Evolutionary conservation across 176 grass and related monocot genomes (phyloP), one percentile per base, ranked within the genome.

Genomic region (Luzula sylvatica): DNA sequence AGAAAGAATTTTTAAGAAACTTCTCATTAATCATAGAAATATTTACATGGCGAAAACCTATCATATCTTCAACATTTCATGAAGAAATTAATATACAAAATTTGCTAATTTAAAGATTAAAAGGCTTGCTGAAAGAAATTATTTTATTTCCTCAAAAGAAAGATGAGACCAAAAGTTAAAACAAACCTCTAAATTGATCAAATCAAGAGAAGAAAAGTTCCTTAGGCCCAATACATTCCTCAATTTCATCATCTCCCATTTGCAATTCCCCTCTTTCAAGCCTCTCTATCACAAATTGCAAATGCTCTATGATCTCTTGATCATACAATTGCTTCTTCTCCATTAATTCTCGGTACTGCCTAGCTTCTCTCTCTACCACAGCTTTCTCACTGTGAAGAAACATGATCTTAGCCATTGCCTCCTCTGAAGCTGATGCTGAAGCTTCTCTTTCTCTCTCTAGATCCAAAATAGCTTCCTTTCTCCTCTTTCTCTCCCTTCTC

Each of bases 331-430:
- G 70, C 64, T 76, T 87, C 82, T 94, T 71, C 57, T 87, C 50
- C 2, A 42, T 61, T 19, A 83, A 66, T 22, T 94, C 71, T 9
- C 23, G 21, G 43, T 63, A 76, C 13, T 79, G 78, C 25, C 75
- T 57, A 9, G 78, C 78, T 65, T 94, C 87, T 53, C 82, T 75
- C 80, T 87, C 82, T 17, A 87, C 56, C 23, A 66, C 29, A 0
- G 78, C 82, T 48, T 82, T 94, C 71, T 94, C 82, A 28, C 58
- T 79, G 1, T 77, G 78, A 38, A 94, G 64, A 50, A 22, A 53
- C 27, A 73, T 64, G 26, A 94, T 94, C 71, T 94, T 94, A 20
- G 87, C 82, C 82, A 83, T 82, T n/a, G 82, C 75, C 50, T 94
- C 87, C 4, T 87, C 67, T 0, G 75, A 72, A 0, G 87, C 87